These are phyloP conservation scores for Eucalyptus polybractea DNA, from an alignment of 345 rosid genomes.

Conservation along the genomic window DNA sequence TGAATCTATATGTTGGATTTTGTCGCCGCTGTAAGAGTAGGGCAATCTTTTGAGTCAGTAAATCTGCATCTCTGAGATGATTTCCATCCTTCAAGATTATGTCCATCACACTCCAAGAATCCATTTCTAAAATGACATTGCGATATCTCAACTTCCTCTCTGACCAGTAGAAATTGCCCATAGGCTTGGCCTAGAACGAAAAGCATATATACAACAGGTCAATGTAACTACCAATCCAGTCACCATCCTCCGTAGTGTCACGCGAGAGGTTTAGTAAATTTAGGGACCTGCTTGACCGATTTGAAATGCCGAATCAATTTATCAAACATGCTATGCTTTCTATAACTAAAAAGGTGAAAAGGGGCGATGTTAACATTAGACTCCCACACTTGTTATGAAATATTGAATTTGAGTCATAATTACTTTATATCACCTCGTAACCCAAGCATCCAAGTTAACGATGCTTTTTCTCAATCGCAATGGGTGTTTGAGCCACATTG, in stretches of 20 bases:
- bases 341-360: not conserved
- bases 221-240: not conserved
- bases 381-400: not conserved
- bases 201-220: not conserved
- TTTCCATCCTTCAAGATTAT: not conserved
- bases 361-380: not conserved
- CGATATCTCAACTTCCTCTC: not conserved
- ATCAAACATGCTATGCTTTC: not conserved
- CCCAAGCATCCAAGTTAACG: not conserved
- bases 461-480: not conserved
- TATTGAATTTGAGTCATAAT: not conserved
- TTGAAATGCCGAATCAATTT: not conserved
- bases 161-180: not conserved
- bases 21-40: not conserved
- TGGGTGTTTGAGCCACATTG: no score
- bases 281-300: not conserved
- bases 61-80: not conserved
- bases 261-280: not conserved
- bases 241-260: not conserved
- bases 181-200: not conserved
- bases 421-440: not conserved
- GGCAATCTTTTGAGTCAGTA: not conserved
- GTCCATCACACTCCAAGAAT: not conserved
- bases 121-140: not conserved
- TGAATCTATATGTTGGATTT: not conserved